Evolutionary conservation across 495 filamentous ascomycete species (phyloP).

Genomic region (Neurospora sp.): DNA sequence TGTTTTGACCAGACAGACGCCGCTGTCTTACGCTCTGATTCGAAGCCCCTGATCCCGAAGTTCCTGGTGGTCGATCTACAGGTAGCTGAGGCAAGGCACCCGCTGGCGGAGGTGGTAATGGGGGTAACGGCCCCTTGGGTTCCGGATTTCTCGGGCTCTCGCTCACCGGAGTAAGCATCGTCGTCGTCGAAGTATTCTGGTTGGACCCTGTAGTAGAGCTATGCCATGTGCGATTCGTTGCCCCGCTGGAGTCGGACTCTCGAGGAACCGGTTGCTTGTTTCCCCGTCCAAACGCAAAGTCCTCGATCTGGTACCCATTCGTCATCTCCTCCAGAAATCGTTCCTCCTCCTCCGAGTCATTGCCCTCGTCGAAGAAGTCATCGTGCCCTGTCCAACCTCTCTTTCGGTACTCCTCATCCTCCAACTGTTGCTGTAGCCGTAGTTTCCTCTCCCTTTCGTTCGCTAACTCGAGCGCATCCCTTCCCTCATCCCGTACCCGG

Average conservation of each 20-base stretch:
- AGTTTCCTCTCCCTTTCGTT: constrained; percentile 40
- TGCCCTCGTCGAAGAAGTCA: constrained; percentile 52
- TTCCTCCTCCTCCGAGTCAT: constrained; percentile 88
- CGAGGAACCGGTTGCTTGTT: constrained; percentile 70
- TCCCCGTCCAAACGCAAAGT: constrained; percentile 69
- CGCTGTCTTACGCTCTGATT: constrained; percentile 60
- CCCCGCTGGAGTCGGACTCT: constrained; percentile 79
- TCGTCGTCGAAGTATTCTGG: constrained; percentile 55
- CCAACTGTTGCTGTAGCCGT: constrained; percentile 24
- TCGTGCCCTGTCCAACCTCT: constrained; percentile 13
- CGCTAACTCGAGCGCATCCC: constrained; percentile 59
- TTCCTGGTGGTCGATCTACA: constrained; percentile 10
- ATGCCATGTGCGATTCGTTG: constrained; percentile 78
- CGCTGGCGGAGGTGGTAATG: constrained; percentile 31
- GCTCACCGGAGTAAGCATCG: constrained; percentile 63
- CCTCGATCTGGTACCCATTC: constrained; percentile 73
- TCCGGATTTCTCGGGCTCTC: constrained; percentile 40
- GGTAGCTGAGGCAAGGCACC: constrained; percentile 25
- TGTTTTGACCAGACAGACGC: constrained; percentile 68
- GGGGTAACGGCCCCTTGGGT: constrained; percentile 24
- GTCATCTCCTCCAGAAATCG: constrained; percentile 89
- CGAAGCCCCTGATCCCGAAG: constrained; percentile 21
- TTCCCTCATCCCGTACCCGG: constrained; percentile 65
- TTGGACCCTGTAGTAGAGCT: constrained; percentile 73
- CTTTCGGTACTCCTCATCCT: constrained; percentile 29